These are phyloP conservation scores for Termitomyces eurrhizus DNA, from an alignment of 768 basidiomycete genomes.

Conservation along the genomic window DNA sequence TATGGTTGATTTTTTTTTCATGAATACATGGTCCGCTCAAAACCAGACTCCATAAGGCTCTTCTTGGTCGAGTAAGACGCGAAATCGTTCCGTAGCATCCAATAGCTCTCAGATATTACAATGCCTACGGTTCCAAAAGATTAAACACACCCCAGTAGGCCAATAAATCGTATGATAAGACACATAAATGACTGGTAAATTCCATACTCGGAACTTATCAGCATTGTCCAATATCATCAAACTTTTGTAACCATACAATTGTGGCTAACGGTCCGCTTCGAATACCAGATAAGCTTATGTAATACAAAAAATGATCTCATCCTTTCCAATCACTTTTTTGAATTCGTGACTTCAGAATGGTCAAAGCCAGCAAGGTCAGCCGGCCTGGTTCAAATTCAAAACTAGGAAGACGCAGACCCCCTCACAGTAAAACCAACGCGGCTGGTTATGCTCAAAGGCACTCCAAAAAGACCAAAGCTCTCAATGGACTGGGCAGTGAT, in stretches of 20 bases:
- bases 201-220: too few relatives aligned
- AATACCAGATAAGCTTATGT: neutral
- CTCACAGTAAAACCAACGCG: conserved; percentile 34
- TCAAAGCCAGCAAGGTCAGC: conserved; percentile 1
- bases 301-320: conserved; percentile 6
- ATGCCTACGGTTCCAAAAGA: too few relatives aligned
- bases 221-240: too few relatives aligned
- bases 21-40: neutral
- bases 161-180: too few relatives aligned
- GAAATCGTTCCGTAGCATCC: too few relatives aligned
- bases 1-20: too few relatives aligned
- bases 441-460: conserved; percentile 51
- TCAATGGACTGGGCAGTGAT: conserved; percentile 36
- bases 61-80: too few relatives aligned
- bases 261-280: too few relatives aligned
- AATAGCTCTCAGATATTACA: too few relatives aligned
- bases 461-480: conserved; percentile 36
- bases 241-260: too few relatives aligned
- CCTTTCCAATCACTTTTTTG: neutral
- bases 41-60: neutral
- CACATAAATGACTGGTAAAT: too few relatives aligned
- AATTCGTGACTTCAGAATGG: conserved; percentile 2
- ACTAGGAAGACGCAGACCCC: conserved; percentile 18
- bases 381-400: conserved; percentile 6
- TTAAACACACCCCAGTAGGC: too few relatives aligned